A percentile compares a stretch with the other conserved stretches of the same genome.
These are phyloP conservation scores for Fusarium ambrosium DNA, from an alignment of 2,329 filamentous ascomycete genomes.

Conservation along the genomic window DNA sequence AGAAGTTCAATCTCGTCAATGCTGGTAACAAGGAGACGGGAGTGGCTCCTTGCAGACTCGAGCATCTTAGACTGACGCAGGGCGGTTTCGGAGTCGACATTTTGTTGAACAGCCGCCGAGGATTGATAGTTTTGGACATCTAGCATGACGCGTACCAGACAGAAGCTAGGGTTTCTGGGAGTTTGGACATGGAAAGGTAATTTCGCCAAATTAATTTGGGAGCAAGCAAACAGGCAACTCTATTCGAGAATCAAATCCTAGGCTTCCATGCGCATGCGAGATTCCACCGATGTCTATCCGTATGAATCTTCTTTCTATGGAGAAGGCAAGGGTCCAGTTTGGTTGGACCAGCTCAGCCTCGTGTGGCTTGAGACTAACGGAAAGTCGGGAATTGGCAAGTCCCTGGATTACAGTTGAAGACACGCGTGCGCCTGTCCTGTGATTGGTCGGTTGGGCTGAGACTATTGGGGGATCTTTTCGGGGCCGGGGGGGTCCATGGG, in stretches of 20 bases:
- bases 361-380: slow-evolving; percentile 19
- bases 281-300: slow-evolving; percentile 12
- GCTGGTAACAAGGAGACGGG: slow-evolving; percentile 4
- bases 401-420: slow-evolving; percentile 6
- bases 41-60: slow-evolving; percentile 31
- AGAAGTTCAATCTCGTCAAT: slow-evolving; percentile 23
- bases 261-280: neutral
- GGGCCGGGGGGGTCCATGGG: slow-evolving; percentile 5
- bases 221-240: neutral
- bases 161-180: too few species aligned
- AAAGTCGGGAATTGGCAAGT: neutral
- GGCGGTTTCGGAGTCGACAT: slow-evolving; percentile 16
- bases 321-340: neutral
- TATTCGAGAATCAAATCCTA: neutral
- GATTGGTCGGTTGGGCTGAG: neutral
- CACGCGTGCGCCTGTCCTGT: neutral
- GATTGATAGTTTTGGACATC: neutral
- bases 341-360: slow-evolving; percentile 13
- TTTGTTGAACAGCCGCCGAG: neutral
- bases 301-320: slow-evolving; percentile 13
- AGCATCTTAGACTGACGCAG: slow-evolving; percentile 28
- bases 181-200: neutral
- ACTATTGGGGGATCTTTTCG: slow-evolving; percentile 12
- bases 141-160: slow-evolving; percentile 6
- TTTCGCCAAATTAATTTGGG: neutral